Conservation (phyloP, 2,329 filamentous ascomycete species). For the Fusarium nematophilum region DNA sequence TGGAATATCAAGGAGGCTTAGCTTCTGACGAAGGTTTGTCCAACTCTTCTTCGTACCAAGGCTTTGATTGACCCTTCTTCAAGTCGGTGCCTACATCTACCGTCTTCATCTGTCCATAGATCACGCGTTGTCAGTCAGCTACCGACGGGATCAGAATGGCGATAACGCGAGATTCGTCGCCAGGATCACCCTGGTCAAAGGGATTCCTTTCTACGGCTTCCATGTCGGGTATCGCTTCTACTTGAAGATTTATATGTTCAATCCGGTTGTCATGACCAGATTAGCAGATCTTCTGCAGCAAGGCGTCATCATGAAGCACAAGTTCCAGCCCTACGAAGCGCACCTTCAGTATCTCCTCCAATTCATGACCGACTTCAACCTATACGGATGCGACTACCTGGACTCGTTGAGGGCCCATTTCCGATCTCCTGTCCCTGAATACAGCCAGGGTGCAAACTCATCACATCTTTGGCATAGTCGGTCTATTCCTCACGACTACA, state of each 20-base stretch:
- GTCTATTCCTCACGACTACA: slow-evolving; percentile 67
- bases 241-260: slow-evolving; percentile 94
- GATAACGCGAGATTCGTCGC: slow-evolving; percentile 81
- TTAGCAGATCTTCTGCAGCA: slow-evolving; percentile 88
- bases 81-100: slow-evolving; percentile 81
- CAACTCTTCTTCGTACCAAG: background rate
- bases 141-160: slow-evolving; percentile 78
- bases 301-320: slow-evolving; percentile 84
- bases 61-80: slow-evolving; percentile 19
- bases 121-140: slow-evolving; percentile 87
- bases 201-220: slow-evolving; percentile 95
- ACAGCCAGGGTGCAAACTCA: slow-evolving; percentile 68
- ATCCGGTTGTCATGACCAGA: slow-evolving; percentile 86
- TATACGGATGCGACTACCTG: slow-evolving; percentile 93
- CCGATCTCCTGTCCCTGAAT: slow-evolving; percentile 78
- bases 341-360: slow-evolving; percentile 93
- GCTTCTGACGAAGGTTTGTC: slow-evolving; percentile 73
- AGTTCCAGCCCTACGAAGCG: slow-evolving; percentile 92
- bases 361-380: slow-evolving; percentile 98
- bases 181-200: slow-evolving; percentile 91
- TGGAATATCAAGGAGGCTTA: slow-evolving; percentile 82
- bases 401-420: slow-evolving; percentile 78
- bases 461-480: slow-evolving; percentile 83
- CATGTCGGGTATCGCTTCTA: slow-evolving; percentile 92
- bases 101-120: slow-evolving; percentile 89